These are phyloP conservation scores for Exutisphaerella laricina DNA, from an alignment of 2,329 filamentous ascomycete species.

Conservation along the genomic window DNA sequence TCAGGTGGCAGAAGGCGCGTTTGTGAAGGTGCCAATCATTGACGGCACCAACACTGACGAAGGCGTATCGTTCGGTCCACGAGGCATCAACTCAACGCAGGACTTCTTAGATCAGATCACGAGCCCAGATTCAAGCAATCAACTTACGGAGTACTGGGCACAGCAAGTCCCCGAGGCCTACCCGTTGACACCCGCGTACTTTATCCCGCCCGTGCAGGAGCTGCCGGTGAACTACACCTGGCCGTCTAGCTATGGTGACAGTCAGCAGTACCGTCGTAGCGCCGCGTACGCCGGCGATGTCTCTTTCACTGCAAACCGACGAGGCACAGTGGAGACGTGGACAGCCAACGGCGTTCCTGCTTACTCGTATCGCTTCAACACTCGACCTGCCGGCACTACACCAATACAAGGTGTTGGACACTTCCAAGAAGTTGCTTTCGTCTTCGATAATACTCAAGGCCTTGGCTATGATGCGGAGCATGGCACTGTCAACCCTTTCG, in stretches of 20 bases:
- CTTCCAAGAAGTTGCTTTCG: slow-evolving; percentile 45
- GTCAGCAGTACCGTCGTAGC: slow-evolving; percentile 48
- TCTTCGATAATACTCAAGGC: slow-evolving; percentile 43
- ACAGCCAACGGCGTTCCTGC: slow-evolving; percentile 44
- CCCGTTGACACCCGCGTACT: slow-evolving; percentile 47
- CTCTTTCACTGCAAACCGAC: slow-evolving; percentile 51
- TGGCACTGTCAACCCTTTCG: slow-evolving; percentile 32
- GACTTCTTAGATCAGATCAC: slow-evolving; percentile 46
- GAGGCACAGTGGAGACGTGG: slow-evolving; percentile 50
- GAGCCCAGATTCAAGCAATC: slow-evolving; percentile 20
- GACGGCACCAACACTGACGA: slow-evolving; percentile 62
- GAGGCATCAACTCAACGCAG: slow-evolving; percentile 50
- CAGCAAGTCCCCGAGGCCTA: slow-evolving; percentile 47
- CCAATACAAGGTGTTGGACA: slow-evolving; percentile 46
- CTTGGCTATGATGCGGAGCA: slow-evolving; percentile 36
- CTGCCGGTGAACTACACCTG: slow-evolving; percentile 37
- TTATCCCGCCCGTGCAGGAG: slow-evolving; percentile 40
- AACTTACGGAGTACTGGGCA: slow-evolving; percentile 20
- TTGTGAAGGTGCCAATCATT: slow-evolving; percentile 49
- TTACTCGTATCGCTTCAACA: slow-evolving; percentile 61
- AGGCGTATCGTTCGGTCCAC: slow-evolving; percentile 52
- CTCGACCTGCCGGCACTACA: slow-evolving; percentile 43
- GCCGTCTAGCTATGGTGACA: slow-evolving; percentile 35
- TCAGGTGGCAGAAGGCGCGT: slow-evolving; percentile 53
- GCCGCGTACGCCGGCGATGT: slow-evolving; percentile 53